Base-by-base conservation (phyloP, 2,329 filamentous ascomycete species). In the Aspergillus fijiensis region DNA sequence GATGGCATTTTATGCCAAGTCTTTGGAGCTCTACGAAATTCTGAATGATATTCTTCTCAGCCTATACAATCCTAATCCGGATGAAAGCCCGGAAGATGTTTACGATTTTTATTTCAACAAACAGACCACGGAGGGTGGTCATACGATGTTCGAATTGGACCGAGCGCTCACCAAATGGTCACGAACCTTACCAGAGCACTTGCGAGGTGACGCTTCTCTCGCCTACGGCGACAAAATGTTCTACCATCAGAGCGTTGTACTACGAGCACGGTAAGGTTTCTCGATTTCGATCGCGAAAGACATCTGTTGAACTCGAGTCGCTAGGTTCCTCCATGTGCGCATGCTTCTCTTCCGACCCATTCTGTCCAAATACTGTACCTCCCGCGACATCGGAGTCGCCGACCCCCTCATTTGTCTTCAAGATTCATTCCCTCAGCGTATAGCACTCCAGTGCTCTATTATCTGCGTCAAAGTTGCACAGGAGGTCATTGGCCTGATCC, bases 11-110 rank as follows among this genome's bases (percentile, higher is more conserved):
- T 76, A 70, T 45, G 66, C 68, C 19, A 69, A 70, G 31, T 70
- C 73, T 0, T 63, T 75, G 10, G 71, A 74, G 47, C 60, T 76
- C 3, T 76, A 74, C 57, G 70, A 75, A 31, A 75, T 76, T 11
- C 58, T 76, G 58, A 72, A 75, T 50, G 69, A 76, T 33, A 69
- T 75, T 2, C 61, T 75, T 2, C 60, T 74, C 6, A 72, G 66
- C 42, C 48, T 73, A 2, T 73, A 74, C 49, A 71, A 67, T 19
- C 65, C 69, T 4, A 48, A 62, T 3, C 57, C 64, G 0, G 71
- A 73, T 7, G 70, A 71, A 3, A 65, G 54, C 5, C 55, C 60
- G 0, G 67, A 72, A 21, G 69, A 73, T 21, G 64, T 67, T 0
- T 69, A 73, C 50, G 65, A 70, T 27, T 70, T 70, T 3, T 71